Conservation (phyloP, 345 rosid species). For the Reutealis trisperma region DNA sequence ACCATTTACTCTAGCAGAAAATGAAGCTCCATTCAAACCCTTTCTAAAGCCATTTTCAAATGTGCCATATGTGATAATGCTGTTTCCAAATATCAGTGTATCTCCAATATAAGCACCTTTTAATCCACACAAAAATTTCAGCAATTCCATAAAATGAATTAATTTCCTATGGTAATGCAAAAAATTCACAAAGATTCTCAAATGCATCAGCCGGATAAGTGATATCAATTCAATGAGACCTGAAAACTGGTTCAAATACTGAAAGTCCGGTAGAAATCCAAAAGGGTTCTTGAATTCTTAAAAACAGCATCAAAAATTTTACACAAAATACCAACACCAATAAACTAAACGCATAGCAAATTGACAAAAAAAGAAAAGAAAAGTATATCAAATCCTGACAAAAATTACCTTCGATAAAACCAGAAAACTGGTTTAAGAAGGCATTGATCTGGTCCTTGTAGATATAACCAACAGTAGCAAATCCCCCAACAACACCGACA, state of each 20-base stretch:
- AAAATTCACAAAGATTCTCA: neutral
- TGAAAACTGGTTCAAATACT: neutral
- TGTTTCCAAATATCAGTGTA: no score
- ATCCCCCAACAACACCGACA: conserved; percentile 86
- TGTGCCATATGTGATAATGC: no score
- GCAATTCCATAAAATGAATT: neutral
- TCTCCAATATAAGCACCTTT: no score
- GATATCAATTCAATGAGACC: neutral
- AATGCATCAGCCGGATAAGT: neutral
- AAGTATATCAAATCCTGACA: neutral
- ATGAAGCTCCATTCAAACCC: neutral
- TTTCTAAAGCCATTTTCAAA: no score
- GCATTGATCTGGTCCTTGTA: conserved; percentile 83
- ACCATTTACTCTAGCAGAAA: neutral
- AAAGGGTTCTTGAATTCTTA: neutral
- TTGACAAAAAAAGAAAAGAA: neutral
- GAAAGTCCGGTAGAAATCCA: neutral
- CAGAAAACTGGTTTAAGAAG: conserved; percentile 76
- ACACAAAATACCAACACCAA: conserved; percentile 2
- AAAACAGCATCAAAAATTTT: neutral
- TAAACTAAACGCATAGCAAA: neutral
- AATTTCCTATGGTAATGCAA: neutral
- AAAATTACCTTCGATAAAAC: conserved; percentile 73
- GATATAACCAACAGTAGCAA: conserved; percentile 64
- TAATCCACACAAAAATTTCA: neutral